Evolutionary conservation across 2,329 filamentous ascomycete species (phyloP), one percentile per base, ranked within the genome.

Genomic region (Fusarium denticulatum): DNA sequence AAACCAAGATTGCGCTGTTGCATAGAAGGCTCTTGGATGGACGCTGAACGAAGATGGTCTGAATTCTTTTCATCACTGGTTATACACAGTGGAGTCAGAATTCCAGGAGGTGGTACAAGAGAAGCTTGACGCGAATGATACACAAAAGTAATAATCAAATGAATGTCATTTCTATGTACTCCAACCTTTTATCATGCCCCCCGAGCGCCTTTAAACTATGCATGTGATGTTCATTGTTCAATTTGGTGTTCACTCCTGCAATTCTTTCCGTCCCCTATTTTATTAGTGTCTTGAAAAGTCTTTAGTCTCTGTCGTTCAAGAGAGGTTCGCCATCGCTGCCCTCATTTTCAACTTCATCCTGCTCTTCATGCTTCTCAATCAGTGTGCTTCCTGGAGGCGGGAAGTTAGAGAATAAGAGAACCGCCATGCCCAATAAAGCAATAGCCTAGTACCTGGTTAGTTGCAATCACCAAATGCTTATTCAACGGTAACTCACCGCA

Each of bases 361-460:
- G 69, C 1, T 75, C 69, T 0, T 58, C 64, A 5, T 58, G 18
- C 16, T 76, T 70, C 13, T 82, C 82, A 18, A 85, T 57, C 12
- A 85, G 53, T 8, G 53, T 72, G 42, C 83, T 85, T 11, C 82
- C 83, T 0, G 58, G n/a, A 0, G 84, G 82, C 0, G 84, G 84
- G 39, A 86, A 86, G 37, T 82, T 81, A 5, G 85, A 86, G 1
- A 86, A 75, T 4, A 85, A 58, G 1, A 86, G 67, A 0, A 86
- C 82, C 1, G 65, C 71, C 80, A 83, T 83, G 6, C 80, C 85
- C 6, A 86, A 40, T 0, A 90, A 61, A 1, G 91, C 81, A 4
- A 91, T 84, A 0, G 84, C 88, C 86, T 88, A 16, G 5, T 5
- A 15, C 7, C 8, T 45, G 20, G 71, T 80, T 43, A 79, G 69